Evolutionary conservation across 164 flowering plant genomes (phyloP), one percentile per base, ranked within the genome.

Genomic region (Euptelea pleiosperma): DNA sequence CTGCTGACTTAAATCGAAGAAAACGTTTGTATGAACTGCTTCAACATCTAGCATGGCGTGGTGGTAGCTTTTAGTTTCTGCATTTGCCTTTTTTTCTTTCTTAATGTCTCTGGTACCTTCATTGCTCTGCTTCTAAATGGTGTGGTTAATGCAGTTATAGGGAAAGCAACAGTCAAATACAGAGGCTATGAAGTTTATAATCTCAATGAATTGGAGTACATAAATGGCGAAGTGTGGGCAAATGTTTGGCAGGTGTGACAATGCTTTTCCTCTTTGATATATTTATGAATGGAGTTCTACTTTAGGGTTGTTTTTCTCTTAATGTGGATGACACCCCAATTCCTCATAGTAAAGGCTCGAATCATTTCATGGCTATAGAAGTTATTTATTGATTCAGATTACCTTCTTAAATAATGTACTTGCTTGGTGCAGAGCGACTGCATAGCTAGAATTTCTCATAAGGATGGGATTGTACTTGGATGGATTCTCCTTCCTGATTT

Each of bases 141-240:
- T 55, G 50, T n/a, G 28, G 24, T 60, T 44, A 29, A 21, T 78
- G 83, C 81, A 93, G 97, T 77, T 16, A 58, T 66, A 26, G 43
- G 47, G 25, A 77, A 77, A 56, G 72, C 71, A 1, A 60, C 55
- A 21, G 80, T 94, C 47, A 85, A 48, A 62, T 91, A 78, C 70
- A 75, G 79, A 40, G 96, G 79, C 57, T 67, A 55, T 40, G 89
- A 91, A 74, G 86, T 94, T 25, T 78, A 70, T 65, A 70, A 77
- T 68, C 87, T 94, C 58, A 94, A 94, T 66, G 99, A 94, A 65
- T 69, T 94, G 59, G 98, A 94, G 79, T 91, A 70, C 56, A 45
- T 94, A 39, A 72, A 88, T 67, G 86, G 82, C 54, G 99, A 94
- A 84, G 80, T 94, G 50, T 94, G 98, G 99, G 97, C 98, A 57